These are phyloP conservation scores for Metschnikowia similis DNA, from an alignment of 805 yeast genomes.

Conservation along the genomic window DNA sequence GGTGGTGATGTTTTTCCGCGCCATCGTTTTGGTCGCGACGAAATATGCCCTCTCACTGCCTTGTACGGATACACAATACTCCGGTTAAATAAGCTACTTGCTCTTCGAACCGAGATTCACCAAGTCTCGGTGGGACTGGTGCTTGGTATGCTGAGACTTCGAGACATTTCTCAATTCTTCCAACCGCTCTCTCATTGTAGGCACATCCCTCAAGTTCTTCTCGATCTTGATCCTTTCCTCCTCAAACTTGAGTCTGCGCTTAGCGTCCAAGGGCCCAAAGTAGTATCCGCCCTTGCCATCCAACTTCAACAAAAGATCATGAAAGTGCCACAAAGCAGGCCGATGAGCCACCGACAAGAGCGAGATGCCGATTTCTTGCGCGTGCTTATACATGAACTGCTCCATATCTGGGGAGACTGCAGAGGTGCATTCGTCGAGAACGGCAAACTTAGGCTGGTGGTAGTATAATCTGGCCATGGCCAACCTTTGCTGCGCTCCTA, in stretches of 20 bases:
- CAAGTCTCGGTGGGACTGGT: slow-evolving; percentile 27
- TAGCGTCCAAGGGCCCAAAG: slow-evolving; percentile 64
- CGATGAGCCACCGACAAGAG: slow-evolving; percentile 89
- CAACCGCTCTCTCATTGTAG: slow-evolving; percentile 61
- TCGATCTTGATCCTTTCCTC: slow-evolving; percentile 73
- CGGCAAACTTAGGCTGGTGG: slow-evolving; percentile 90
- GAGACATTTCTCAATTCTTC: slow-evolving; percentile 56
- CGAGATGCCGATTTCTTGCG: slow-evolving; percentile 74
- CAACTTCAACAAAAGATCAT: slow-evolving; percentile 73
- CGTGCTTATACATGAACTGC: slow-evolving; percentile 80
- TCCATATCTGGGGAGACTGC: slow-evolving; percentile 91
- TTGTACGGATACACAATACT: too few species aligned
- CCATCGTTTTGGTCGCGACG: not conserved
- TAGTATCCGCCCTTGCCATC: slow-evolving; percentile 75
- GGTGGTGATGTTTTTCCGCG: not conserved
- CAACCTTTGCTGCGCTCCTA: slow-evolving; percentile 88
- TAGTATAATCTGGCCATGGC: slow-evolving; percentile 92
- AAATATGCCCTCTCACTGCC: too few species aligned
- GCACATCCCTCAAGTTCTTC: slow-evolving; percentile 64
- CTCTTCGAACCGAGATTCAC: slow-evolving; percentile 17
- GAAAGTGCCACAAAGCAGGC: slow-evolving; percentile 90
- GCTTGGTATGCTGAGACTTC: slow-evolving; percentile 37
- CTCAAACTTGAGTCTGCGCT: slow-evolving; percentile 66
- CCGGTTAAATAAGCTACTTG: not conserved
- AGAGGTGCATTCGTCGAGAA: slow-evolving; percentile 92